Percentiles rank a stretch among this genome's conserved stretches.
Conservation (phyloP, 2,329 filamentous ascomycete species). For the Aspergillus sp. region DNA sequence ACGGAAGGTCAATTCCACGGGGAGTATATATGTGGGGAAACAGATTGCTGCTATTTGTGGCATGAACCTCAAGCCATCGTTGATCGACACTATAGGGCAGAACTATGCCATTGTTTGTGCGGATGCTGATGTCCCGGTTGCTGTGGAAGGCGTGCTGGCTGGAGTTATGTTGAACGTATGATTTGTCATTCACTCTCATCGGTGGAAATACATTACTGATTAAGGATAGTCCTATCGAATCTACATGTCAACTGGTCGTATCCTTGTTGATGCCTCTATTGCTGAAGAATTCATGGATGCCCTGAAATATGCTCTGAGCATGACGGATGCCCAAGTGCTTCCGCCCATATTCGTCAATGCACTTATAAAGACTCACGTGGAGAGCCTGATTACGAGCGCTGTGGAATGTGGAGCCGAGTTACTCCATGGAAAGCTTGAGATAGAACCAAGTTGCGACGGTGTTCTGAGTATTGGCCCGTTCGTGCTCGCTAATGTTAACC, state of each 20-base stretch:
- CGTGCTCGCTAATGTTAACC: conserved; percentile 65
- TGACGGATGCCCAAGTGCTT: conserved; percentile 30
- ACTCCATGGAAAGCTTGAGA: conserved; percentile 26
- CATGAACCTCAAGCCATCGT: conserved; percentile 57
- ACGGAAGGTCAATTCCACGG: conserved; percentile 49
- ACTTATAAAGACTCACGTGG: conserved; percentile 48
- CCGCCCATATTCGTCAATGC: conserved; percentile 46
- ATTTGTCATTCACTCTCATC: background rate
- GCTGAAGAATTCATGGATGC: conserved; percentile 53
- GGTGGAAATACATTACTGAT: background rate
- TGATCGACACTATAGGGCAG: conserved; percentile 82
- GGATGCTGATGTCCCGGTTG: conserved; percentile 71
- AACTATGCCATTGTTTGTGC: conserved; percentile 74
- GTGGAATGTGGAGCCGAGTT: conserved; percentile 34
- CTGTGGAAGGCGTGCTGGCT: conserved; percentile 43
- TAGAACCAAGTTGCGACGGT: conserved; percentile 15
- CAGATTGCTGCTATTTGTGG: conserved; percentile 42
- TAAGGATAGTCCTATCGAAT: conserved; percentile 64
- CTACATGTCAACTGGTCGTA: conserved; percentile 81
- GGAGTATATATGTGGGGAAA: conserved; percentile 45
- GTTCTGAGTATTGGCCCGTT: conserved; percentile 58
- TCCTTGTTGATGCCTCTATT: conserved; percentile 61
- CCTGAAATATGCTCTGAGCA: conserved; percentile 45
- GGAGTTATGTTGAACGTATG: conserved; percentile 37
- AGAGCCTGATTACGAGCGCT: conserved; percentile 28